Evolutionary conservation across 371 early-diverging fungal species (phyloP).

Genomic region (Mortierella sp.): DNA sequence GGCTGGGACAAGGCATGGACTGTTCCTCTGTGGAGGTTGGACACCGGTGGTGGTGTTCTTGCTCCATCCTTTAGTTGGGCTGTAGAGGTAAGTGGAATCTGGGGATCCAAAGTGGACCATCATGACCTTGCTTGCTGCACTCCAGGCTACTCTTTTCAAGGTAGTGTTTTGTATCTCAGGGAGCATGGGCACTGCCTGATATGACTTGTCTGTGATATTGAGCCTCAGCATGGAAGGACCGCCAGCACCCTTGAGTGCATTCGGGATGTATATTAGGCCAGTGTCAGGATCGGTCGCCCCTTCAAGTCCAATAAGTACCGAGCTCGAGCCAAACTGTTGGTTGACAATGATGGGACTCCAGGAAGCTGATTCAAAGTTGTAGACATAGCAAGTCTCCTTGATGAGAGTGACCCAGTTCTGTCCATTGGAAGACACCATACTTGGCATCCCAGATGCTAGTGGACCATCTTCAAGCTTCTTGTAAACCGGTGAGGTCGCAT

Average conservation of each 20-base stretch:
- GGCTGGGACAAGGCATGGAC: slow-evolving; percentile 17
- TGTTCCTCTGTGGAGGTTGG: background rate
- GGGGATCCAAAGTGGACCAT: background rate
- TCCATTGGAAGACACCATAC: no score
- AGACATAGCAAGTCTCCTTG: no score
- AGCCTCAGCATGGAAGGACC: background rate
- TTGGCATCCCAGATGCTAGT: background rate
- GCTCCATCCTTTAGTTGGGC: slow-evolving; percentile 1
- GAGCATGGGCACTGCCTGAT: background rate
- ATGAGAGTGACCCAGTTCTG: background rate
- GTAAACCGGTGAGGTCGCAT: no score
- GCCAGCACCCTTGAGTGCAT: background rate
- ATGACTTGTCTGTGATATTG: background rate
- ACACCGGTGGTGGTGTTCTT: background rate
- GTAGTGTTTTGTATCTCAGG: background rate
- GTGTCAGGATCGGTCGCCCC: slow-evolving; percentile 16
- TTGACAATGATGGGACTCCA: no score
- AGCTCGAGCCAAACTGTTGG: no score
- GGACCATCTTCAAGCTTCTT: background rate
- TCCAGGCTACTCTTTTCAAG: slow-evolving; percentile 3
- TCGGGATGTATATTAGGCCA: slow-evolving; percentile 9
- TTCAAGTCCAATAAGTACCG: background rate
- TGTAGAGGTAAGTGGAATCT: background rate
- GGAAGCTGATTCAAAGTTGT: no score
- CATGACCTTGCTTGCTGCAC: background rate